Conservation (phyloP, 2,329 filamentous ascomycete species). For the Arthrobotrys musiformis region DNA sequence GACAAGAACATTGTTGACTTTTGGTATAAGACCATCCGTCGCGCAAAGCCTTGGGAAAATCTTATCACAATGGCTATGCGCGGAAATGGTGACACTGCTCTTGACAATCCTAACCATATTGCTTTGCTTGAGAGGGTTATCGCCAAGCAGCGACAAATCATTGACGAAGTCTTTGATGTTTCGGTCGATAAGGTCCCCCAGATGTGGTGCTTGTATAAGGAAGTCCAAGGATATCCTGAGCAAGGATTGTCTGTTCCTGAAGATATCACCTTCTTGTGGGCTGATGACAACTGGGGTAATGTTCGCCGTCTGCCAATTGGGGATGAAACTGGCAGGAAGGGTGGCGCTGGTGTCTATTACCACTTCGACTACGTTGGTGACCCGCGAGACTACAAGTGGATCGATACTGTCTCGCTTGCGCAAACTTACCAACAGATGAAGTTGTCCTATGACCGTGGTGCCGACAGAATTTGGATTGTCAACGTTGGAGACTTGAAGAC, state of each 20-base stretch:
- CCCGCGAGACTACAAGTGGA: conserved; percentile 72
- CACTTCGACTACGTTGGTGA: conserved; percentile 72
- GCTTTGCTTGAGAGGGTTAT: conserved; percentile 73
- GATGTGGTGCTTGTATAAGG: conserved; percentile 79
- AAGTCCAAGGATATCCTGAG: conserved; percentile 75
- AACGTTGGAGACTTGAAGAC: conserved; percentile 76
- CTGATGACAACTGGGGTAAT: conserved; percentile 77
- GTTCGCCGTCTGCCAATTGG: conserved; percentile 71
- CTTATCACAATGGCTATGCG: conserved; percentile 77
- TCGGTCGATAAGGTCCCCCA: conserved; percentile 70
- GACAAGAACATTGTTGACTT: conserved; percentile 75
- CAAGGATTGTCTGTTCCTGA: conserved; percentile 73
- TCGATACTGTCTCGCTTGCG: conserved; percentile 74
- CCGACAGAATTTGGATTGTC: conserved; percentile 73
- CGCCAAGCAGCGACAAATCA: conserved; percentile 70
- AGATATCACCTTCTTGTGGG: conserved; percentile 75
- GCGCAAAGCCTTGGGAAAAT: conserved; percentile 74
- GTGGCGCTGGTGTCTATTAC: conserved; percentile 75
- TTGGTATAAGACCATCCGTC: conserved; percentile 73
- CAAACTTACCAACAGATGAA: conserved; percentile 75
- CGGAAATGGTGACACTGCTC: conserved; percentile 74
- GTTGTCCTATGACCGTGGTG: conserved; percentile 70
- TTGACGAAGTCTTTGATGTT: conserved; percentile 69
- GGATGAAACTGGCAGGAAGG: conserved; percentile 70
- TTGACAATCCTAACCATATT: conserved; percentile 68